A percentile compares a stretch with the other conserved stretches of the same genome.
These are phyloP conservation scores for Fusarium albosuccineum DNA, from an alignment of 2,329 filamentous ascomycete species.

Conservation along the genomic window DNA sequence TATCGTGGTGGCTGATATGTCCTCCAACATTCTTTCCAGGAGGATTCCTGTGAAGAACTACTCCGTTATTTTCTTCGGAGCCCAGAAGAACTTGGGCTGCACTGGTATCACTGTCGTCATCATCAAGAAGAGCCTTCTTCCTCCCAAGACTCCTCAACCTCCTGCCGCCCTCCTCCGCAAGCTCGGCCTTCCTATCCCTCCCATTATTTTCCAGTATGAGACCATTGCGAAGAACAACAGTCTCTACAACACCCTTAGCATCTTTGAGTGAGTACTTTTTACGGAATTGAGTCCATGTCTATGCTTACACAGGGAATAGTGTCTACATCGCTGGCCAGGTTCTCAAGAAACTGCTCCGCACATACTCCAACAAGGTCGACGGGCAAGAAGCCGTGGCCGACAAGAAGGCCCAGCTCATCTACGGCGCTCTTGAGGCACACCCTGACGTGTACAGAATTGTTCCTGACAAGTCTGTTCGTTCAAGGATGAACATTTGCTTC, in stretches of 20 bases:
- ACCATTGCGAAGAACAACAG: slow-evolving; percentile 93
- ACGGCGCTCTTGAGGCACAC: slow-evolving; percentile 80
- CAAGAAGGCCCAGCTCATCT: slow-evolving; percentile 82
- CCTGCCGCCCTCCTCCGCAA: slow-evolving; percentile 77
- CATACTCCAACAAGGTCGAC: slow-evolving; percentile 76
- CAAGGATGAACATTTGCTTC: slow-evolving; percentile 97
- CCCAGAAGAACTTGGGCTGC: slow-evolving; percentile 93
- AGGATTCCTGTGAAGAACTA: slow-evolving; percentile 83
- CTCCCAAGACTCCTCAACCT: slow-evolving; percentile 75
- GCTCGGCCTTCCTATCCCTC: slow-evolving; percentile 81
- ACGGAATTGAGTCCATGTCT: not conserved
- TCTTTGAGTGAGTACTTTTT: slow-evolving; percentile 75
- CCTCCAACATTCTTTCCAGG: slow-evolving; percentile 90
- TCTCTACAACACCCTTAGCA: slow-evolving; percentile 94
- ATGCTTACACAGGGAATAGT: slow-evolving; percentile 55
- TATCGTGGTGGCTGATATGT: slow-evolving; percentile 92
- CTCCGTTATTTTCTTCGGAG: slow-evolving; percentile 89
- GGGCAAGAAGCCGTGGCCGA: slow-evolving; percentile 81
- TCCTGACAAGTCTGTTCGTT: slow-evolving; percentile 80
- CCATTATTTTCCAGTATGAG: slow-evolving; percentile 85
- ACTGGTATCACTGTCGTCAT: slow-evolving; percentile 90
- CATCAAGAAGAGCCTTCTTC: slow-evolving; percentile 83
- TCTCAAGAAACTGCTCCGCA: slow-evolving; percentile 78
- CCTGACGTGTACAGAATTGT: slow-evolving; percentile 82
- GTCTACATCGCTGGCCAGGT: slow-evolving; percentile 93